phyloP scores from a whole-genome alignment of 23 red algal genomes.

The Agarophyton chilense region DNA sequence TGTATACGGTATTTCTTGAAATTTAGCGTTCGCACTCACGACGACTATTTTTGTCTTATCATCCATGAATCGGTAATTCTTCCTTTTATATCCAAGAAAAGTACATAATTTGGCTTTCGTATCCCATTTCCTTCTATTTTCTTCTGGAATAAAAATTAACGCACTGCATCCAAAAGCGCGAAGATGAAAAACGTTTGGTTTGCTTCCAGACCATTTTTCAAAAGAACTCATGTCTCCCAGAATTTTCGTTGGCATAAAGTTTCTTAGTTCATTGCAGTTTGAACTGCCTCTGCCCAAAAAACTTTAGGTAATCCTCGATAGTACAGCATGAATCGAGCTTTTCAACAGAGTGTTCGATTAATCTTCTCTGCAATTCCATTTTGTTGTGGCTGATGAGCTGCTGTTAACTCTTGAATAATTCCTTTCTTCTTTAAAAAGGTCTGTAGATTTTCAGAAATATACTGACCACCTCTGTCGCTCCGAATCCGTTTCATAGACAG shows the following conservation, averaged over 20 bases:
- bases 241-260: not conserved
- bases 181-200: too few species aligned
- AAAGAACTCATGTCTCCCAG: not conserved
- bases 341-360: constrained; percentile 38
- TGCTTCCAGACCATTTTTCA: not conserved
- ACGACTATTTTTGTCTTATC: not conserved
- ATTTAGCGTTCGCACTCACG: not conserved
- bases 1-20: too few species aligned
- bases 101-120: not conserved
- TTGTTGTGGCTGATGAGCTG: constrained; percentile 8
- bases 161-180: too few species aligned
- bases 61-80: not conserved
- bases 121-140: too few species aligned
- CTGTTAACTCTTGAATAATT: constrained; percentile 33
- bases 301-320: not conserved
- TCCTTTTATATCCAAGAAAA: too few species aligned
- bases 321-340: constrained; percentile 42
- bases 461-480: constrained; percentile 32
- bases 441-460: not conserved
- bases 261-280: not conserved
- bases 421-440: not conserved
- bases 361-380: constrained; percentile 3
- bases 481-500: not conserved
- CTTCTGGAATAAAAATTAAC: too few species aligned
- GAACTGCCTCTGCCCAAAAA: not conserved